phyloP scores from a whole-genome alignment of 305 asterid genomes.

The Fraxinus platypoda region DNA sequence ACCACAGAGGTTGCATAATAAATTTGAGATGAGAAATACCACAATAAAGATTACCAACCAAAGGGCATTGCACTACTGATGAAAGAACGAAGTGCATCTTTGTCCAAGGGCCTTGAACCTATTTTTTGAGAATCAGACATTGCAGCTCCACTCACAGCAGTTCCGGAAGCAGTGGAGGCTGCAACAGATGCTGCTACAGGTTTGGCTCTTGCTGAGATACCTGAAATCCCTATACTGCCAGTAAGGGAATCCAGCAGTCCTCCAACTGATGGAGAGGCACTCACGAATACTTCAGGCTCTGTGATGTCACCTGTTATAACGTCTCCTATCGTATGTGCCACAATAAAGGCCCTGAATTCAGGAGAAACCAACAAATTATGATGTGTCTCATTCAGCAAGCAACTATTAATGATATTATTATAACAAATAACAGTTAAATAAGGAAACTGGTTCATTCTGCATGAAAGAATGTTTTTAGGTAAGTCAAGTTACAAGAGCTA shows the following conservation, averaged over 20 bases:
- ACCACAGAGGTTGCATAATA: constrained; percentile 18
- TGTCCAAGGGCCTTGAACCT: constrained; percentile 84
- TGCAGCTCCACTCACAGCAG: constrained; percentile 62
- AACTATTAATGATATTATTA: constrained; percentile 16
- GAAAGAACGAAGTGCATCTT: constrained; percentile 81
- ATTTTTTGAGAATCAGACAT: constrained; percentile 70
- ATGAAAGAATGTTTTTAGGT: constrained; percentile 7
- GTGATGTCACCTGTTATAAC: constrained; percentile 64
- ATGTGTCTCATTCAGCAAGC: background rate
- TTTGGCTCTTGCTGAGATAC: constrained; percentile 80
- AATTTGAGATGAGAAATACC: constrained; percentile 27
- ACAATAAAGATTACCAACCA: constrained; percentile 65
- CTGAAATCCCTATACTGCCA: constrained; percentile 86
- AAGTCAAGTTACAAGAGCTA: constrained; percentile 11
- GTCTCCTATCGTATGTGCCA: constrained; percentile 82
- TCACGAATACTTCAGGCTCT: constrained; percentile 90
- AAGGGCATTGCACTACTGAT: constrained; percentile 89
- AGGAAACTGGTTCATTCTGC: constrained; percentile 22
- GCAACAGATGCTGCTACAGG: constrained; percentile 80
- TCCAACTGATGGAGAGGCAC: constrained; percentile 83
- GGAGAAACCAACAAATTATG: constrained; percentile 3
- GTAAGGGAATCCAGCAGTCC: constrained; percentile 95
- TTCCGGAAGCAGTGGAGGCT: constrained; percentile 71
- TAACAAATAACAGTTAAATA: constrained; percentile 17
- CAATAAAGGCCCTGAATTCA: constrained; percentile 66